phyloP scores from a whole-genome alignment of 129 eudicot genomes.

The Gnaphalium uliginosum region DNA sequence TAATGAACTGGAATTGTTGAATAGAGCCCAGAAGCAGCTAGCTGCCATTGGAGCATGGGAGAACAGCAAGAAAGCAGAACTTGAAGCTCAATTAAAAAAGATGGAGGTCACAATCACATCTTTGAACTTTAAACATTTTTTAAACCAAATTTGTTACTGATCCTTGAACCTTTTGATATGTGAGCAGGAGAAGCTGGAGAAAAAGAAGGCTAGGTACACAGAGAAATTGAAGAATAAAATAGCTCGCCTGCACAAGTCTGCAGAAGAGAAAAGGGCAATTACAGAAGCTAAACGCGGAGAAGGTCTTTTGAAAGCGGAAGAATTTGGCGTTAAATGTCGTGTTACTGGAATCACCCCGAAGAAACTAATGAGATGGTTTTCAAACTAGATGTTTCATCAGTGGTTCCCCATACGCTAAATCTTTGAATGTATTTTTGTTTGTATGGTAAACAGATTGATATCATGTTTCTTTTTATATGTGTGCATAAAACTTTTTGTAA shows the following conservation, averaged over 20 bases:
- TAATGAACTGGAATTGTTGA: constrained; percentile 6
- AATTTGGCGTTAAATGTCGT: constrained; percentile 51
- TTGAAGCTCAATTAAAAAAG: constrained; percentile 71
- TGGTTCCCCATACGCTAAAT: constrained; percentile 29
- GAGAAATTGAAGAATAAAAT: constrained; percentile 65
- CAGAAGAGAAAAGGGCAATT: constrained; percentile 68
- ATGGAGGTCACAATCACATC: constrained; percentile 54
- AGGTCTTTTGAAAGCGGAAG: constrained; percentile 54
- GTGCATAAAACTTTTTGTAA: constrained; percentile 38
- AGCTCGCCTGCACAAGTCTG: constrained; percentile 55
- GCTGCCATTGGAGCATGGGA: constrained; percentile 78
- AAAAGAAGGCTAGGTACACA: constrained; percentile 51
- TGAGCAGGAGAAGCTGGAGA: constrained; percentile 58
- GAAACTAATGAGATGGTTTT: constrained; percentile 53
- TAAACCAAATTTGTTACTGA: constrained; percentile 4
- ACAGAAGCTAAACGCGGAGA: constrained; percentile 64
- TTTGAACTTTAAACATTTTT: not conserved
- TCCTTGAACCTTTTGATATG: not conserved
- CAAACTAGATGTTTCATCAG: constrained; percentile 27
- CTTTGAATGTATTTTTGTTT: constrained; percentile 28
- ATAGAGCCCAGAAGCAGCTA: constrained; percentile 71
- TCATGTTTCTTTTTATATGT: constrained; percentile 40
- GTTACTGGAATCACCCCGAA: constrained; percentile 55
- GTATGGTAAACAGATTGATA: constrained; percentile 26
- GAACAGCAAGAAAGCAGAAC: constrained; percentile 75